phyloP scores from a whole-genome alignment of 495 filamentous ascomycete species.

The Aspergillus diversus region DNA sequence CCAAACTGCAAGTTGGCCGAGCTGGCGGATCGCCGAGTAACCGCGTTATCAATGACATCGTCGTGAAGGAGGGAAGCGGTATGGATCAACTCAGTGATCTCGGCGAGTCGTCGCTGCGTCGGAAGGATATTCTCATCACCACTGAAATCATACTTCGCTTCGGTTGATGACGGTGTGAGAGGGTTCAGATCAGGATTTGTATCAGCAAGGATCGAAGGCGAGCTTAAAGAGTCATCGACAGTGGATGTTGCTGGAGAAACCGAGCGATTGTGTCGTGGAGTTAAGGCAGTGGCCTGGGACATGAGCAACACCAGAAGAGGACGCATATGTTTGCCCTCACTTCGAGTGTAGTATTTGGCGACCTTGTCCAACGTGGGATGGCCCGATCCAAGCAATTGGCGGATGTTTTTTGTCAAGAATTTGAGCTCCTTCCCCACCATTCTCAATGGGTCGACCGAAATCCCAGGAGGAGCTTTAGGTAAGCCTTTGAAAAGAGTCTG shows the following conservation, averaged over 20 bases:
- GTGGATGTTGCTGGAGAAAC: slow-evolving; percentile 39
- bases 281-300: slow-evolving; percentile 84
- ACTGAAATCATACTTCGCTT: slow-evolving; percentile 49
- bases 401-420: slow-evolving; percentile 86
- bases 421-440: slow-evolving; percentile 95
- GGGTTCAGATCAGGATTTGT: slow-evolving; percentile 72
- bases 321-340: slow-evolving; percentile 94
- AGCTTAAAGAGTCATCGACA: slow-evolving; percentile 80
- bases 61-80: slow-evolving; percentile 96
- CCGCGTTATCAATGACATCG: slow-evolving; percentile 94
- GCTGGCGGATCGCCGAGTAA: slow-evolving; percentile 76
- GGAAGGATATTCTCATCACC: slow-evolving; percentile 80
- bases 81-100: slow-evolving; percentile 96
- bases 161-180: slow-evolving; percentile 52
- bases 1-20: slow-evolving; percentile 93
- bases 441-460: slow-evolving; percentile 73
- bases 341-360: slow-evolving; percentile 97
- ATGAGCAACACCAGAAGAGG: slow-evolving; percentile 93
- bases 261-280: slow-evolving; percentile 61
- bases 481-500: slow-evolving; percentile 77
- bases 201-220: slow-evolving; percentile 74
- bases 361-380: slow-evolving; percentile 93
- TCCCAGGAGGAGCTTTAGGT: slow-evolving; percentile 58
- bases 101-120: slow-evolving; percentile 88
- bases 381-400: slow-evolving; percentile 84